These are phyloP conservation scores for Blastobotrys americana DNA, from an alignment of 805 yeast genomes.

Conservation along the genomic window DNA sequence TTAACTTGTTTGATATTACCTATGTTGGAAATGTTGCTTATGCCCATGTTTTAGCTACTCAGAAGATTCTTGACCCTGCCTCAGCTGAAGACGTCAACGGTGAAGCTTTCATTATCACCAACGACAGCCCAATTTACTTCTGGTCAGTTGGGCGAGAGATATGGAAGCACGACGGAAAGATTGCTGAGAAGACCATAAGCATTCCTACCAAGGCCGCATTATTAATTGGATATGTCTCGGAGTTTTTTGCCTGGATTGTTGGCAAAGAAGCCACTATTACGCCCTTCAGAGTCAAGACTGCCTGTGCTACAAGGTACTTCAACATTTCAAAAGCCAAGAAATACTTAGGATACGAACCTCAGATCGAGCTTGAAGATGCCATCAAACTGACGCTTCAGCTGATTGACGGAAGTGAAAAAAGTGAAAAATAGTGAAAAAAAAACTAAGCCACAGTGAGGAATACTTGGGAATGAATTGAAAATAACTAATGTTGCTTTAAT, in stretches of 20 bases:
- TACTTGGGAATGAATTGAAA: not conserved
- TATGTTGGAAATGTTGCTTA: slow-evolving; percentile 98
- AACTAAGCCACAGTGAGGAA: not conserved
- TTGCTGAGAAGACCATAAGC: slow-evolving; percentile 61
- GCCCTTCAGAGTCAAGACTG: slow-evolving; percentile 87
- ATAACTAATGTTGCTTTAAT: not conserved
- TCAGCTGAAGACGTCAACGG: slow-evolving; percentile 54
- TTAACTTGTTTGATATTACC: slow-evolving; percentile 92
- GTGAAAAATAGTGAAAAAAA: slow-evolving; percentile 2
- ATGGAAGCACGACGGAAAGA: slow-evolving; percentile 93
- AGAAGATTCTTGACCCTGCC: slow-evolving; percentile 49
- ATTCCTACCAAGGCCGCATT: slow-evolving; percentile 72
- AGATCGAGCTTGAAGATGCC: slow-evolving; percentile 71
- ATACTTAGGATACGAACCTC: slow-evolving; percentile 72
- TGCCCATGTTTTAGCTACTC: slow-evolving; percentile 89
- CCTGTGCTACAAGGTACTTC: slow-evolving; percentile 91
- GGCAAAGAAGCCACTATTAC: slow-evolving; percentile 92
- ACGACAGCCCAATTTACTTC: slow-evolving; percentile 90
- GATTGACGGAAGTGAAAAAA: slow-evolving; percentile 60
- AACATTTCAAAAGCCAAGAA: slow-evolving; percentile 81
- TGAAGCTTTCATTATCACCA: slow-evolving; percentile 82
- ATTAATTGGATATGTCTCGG: slow-evolving; percentile 73
- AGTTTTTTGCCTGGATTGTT: slow-evolving; percentile 56
- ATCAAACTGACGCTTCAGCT: slow-evolving; percentile 72
- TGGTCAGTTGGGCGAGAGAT: slow-evolving; percentile 96